Conservation (phyloP, 208 protist species). For the Leishmania gerbilli region DNA sequence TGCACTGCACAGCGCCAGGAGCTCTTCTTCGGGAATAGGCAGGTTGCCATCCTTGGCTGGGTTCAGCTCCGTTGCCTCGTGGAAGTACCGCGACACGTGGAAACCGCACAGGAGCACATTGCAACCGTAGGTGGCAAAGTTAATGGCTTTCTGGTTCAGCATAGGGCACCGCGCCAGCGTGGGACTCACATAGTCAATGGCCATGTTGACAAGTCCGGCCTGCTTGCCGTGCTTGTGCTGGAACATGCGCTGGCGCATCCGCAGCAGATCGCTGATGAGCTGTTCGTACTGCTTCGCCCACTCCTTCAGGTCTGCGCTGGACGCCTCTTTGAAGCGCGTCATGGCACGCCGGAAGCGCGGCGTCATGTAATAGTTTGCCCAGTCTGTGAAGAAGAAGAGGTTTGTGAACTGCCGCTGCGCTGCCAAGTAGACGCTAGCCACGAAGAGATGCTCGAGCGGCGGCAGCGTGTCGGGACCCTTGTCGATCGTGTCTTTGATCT, state of each 20-base stretch:
- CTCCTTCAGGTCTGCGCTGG: slow-evolving; percentile 83
- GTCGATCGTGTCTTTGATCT: slow-evolving; percentile 85
- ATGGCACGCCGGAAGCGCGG: slow-evolving; percentile 75
- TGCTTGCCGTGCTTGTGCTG: slow-evolving; percentile 83
- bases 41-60: slow-evolving; percentile 80
- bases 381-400: slow-evolving; percentile 81
- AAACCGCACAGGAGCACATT: slow-evolving; percentile 80
- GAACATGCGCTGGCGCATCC: slow-evolving; percentile 86
- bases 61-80: slow-evolving; percentile 91
- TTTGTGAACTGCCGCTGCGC: slow-evolving; percentile 88
- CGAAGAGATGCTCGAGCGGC: slow-evolving; percentile 80
- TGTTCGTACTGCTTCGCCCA: slow-evolving; percentile 90
- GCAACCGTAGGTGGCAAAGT: slow-evolving; percentile 84
- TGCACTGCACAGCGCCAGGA: slow-evolving; percentile 70
- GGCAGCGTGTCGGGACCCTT: slow-evolving; percentile 77
- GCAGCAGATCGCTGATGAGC: slow-evolving; percentile 78
- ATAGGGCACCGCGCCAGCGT: slow-evolving; percentile 81
- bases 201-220: slow-evolving; percentile 55
- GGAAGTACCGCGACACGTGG: slow-evolving; percentile 88
- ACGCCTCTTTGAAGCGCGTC: slow-evolving; percentile 83
- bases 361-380: slow-evolving; percentile 75
- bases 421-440: slow-evolving; percentile 73
- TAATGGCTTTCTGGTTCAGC: slow-evolving; percentile 90
- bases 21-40: slow-evolving; percentile 55
- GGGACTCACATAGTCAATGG: slow-evolving; percentile 74